These are phyloP conservation scores for Arabidopsis hybrid DNA, from an alignment of 441 rosid genomes.

Conservation along the genomic window DNA sequence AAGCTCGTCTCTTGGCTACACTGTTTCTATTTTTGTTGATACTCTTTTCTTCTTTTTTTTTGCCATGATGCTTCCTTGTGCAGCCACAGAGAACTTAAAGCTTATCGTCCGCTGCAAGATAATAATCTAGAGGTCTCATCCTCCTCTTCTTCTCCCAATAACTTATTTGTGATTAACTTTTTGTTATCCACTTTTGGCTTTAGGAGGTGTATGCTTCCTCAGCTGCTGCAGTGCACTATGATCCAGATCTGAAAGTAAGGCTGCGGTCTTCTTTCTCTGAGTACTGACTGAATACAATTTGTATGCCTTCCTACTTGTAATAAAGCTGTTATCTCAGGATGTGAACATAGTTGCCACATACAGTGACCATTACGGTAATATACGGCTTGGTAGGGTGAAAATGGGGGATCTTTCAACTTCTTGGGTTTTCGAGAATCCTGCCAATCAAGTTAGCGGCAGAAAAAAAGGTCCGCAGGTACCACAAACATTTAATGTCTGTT, in stretches of 20 bases:
- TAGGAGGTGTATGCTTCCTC: constrained; percentile 35
- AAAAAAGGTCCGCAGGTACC: constrained; percentile 62
- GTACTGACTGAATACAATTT: constrained; percentile 10
- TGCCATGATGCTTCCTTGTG: constrained; percentile 18
- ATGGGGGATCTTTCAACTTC: constrained; percentile 89
- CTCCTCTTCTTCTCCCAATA: neutral
- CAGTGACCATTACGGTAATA: constrained; percentile 68
- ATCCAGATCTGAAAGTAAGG: constrained; percentile 61
- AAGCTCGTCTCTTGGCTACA: constrained; percentile 14
- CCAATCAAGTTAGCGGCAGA: constrained; percentile 46
- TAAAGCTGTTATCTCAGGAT: constrained; percentile 57
- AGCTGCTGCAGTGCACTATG: constrained; percentile 44
- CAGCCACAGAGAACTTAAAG: constrained; percentile 50
- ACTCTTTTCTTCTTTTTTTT: constrained; percentile 28
- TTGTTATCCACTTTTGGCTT: constrained; percentile 6
- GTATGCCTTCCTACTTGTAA: constrained; percentile 41
- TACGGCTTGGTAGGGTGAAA: constrained; percentile 69
- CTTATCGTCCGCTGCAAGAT: constrained; percentile 42
- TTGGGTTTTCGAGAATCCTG: constrained; percentile 82
- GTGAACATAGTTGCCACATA: constrained; percentile 84
- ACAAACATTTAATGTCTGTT: constrained; percentile 16
- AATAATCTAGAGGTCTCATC: constrained; percentile 44
- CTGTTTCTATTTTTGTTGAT: constrained; percentile 7
- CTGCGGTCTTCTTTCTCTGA: constrained; percentile 13
- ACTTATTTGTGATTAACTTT: constrained; percentile 19